Evolutionary conservation across 129 eudicot species (phyloP).

Genomic region (Kitagawia praeruptora): DNA sequence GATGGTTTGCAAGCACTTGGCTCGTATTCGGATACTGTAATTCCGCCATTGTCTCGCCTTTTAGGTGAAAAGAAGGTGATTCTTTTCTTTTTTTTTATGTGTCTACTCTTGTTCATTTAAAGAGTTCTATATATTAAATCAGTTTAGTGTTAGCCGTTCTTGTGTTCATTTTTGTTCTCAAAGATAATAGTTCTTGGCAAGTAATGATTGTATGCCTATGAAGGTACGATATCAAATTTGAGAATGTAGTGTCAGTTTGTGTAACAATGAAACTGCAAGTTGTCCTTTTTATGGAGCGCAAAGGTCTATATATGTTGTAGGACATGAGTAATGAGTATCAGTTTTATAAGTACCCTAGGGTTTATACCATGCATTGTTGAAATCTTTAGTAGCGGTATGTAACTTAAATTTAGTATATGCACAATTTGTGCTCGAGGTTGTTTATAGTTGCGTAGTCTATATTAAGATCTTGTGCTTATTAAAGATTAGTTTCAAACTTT

Average conservation of each 20-base stretch:
- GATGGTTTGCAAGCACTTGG: slow-evolving; percentile 64
- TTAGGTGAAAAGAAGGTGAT: slow-evolving; percentile 63
- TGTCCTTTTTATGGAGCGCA: too few relatives aligned
- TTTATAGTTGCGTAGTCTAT: not conserved
- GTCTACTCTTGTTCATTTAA: not conserved
- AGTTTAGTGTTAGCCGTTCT: not conserved
- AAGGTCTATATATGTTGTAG: too few relatives aligned
- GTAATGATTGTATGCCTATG: not conserved
- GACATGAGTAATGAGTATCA: too few relatives aligned
- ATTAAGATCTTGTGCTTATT: not conserved
- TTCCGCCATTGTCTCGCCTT: slow-evolving; percentile 48
- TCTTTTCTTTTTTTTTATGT: not conserved
- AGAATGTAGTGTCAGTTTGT: not conserved
- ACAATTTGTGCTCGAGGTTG: not conserved
- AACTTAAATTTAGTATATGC: not conserved
- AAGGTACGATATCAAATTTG: too few relatives aligned
- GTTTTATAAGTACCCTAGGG: too few relatives aligned
- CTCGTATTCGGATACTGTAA: slow-evolving; percentile 33
- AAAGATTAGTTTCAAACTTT: not conserved
- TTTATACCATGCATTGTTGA: too few relatives aligned
- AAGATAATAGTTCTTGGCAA: not conserved
- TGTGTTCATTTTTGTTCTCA: too few relatives aligned
- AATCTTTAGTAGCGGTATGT: not conserved
- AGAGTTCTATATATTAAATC: not conserved
- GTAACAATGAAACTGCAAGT: not conserved